Conservation (phyloP, 2,329 filamentous ascomycete species). For the Lachnellula suecica region DNA sequence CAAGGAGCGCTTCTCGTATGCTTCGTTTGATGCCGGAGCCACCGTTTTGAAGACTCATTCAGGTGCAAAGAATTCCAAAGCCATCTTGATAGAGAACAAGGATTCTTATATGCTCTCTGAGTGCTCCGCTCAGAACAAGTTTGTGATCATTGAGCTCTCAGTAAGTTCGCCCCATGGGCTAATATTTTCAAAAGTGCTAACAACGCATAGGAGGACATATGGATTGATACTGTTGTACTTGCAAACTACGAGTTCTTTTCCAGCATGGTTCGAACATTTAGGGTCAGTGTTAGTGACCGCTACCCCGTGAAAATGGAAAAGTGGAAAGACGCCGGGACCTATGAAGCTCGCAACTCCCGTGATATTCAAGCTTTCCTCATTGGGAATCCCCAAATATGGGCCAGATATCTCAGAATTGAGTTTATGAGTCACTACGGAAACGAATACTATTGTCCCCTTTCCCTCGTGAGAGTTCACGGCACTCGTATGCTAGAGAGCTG, state of each 20-base stretch:
- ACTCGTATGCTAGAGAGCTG: slow-evolving; percentile 93
- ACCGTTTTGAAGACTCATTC: slow-evolving; percentile 88
- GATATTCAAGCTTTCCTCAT: slow-evolving; percentile 93
- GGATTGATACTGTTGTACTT: slow-evolving; percentile 94
- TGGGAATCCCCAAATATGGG: slow-evolving; percentile 95
- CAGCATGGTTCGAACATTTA: slow-evolving; percentile 89
- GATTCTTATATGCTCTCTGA: slow-evolving; percentile 98
- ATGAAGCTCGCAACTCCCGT: slow-evolving; percentile 87
- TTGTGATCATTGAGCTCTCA: slow-evolving; percentile 82
- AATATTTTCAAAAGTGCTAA: slow-evolving; percentile 13
- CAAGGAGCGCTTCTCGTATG: slow-evolving; percentile 96
- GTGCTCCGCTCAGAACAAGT: slow-evolving; percentile 85
- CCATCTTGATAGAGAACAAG: slow-evolving; percentile 93
- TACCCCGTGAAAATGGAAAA: slow-evolving; percentile 91
- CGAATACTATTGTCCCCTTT: slow-evolving; percentile 94
- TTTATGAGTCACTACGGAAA: slow-evolving; percentile 93
- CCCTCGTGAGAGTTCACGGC: slow-evolving; percentile 86
- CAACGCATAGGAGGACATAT: slow-evolving; percentile 48
- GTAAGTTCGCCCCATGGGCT: slow-evolving; percentile 62
- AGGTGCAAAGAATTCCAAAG: slow-evolving; percentile 82
- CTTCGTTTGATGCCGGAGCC: slow-evolving; percentile 94
- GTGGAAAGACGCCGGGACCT: slow-evolving; percentile 86
- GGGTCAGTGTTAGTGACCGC: slow-evolving; percentile 88
- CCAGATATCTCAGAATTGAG: slow-evolving; percentile 87
- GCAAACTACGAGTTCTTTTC: slow-evolving; percentile 99